phyloP scores from a whole-genome alignment of 2,329 filamentous ascomycete species.

The Cercospora berteroae region DNA sequence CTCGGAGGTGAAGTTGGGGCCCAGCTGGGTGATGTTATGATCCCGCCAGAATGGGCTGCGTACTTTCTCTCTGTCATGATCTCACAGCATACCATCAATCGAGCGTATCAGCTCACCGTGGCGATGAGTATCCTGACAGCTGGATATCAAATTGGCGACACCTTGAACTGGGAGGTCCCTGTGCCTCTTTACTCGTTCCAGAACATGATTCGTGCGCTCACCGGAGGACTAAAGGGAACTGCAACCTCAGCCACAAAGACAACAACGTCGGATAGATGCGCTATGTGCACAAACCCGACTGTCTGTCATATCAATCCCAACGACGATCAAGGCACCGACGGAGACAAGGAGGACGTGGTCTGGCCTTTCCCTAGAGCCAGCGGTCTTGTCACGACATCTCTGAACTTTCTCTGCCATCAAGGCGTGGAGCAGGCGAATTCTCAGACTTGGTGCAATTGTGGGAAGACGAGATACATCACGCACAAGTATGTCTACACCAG shows the following conservation, averaged over 20 bases:
- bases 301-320: conserved; percentile 1
- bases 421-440: background rate
- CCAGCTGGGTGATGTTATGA: background rate
- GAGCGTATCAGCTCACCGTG: background rate
- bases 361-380: background rate
- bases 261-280: conserved; percentile 1
- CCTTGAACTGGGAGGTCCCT: background rate
- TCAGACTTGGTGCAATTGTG: background rate
- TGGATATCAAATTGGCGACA: background rate
- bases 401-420: background rate
- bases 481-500: background rate
- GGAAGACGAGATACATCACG: background rate
- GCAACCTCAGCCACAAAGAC: background rate
- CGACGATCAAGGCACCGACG: conserved; percentile 12
- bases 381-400: background rate
- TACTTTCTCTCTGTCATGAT: background rate
- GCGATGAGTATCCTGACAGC: background rate
- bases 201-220: background rate
- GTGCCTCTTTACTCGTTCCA: background rate
- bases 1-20: background rate
- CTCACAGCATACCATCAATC: background rate
- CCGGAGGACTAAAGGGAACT: background rate
- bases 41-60: background rate
- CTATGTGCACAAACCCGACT: conserved; percentile 5
- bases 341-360: background rate